phyloP scores from a whole-genome alignment of 176 grass and related monocot species.

The Musa itinerans region DNA sequence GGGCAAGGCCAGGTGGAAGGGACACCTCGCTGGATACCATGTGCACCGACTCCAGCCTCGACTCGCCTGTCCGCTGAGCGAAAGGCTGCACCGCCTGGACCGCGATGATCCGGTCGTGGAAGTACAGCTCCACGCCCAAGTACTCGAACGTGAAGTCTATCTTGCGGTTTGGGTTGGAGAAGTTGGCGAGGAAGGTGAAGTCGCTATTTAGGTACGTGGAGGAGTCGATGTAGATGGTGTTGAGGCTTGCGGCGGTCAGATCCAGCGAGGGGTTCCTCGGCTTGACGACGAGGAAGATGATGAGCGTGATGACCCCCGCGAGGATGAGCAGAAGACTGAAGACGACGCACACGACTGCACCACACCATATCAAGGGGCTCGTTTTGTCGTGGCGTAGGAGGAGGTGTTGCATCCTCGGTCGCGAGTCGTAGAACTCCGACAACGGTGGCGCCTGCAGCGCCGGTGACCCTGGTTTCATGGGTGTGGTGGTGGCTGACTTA shows the following conservation, averaged over 20 bases:
- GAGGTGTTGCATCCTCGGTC: constrained; percentile 21
- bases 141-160: constrained; percentile 57
- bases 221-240: constrained; percentile 56
- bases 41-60: constrained; percentile 42
- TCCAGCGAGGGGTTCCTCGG: constrained; percentile 58
- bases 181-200: constrained; percentile 60
- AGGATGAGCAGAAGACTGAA: constrained; percentile 80
- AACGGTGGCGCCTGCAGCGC: neutral
- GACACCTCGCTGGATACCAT: constrained; percentile 75
- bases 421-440: constrained; percentile 20
- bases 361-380: constrained; percentile 62
- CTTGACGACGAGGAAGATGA: constrained; percentile 62
- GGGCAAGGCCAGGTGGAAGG: constrained; percentile 52
- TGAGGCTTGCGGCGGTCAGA: constrained; percentile 46
- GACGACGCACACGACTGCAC: constrained; percentile 60
- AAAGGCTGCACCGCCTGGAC: constrained; percentile 61
- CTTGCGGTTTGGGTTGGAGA: constrained; percentile 84
- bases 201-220: constrained; percentile 66
- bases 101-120: constrained; percentile 49
- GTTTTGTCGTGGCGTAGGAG: constrained; percentile 40
- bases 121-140: constrained; percentile 54
- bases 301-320: constrained; percentile 46
- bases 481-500: neutral
- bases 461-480: constrained; percentile 25
- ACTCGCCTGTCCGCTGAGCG: constrained; percentile 38